Percentiles rank a stretch among this genome's conserved stretches.
These are phyloP conservation scores for Penicillium sp. DNA, from an alignment of 2,329 filamentous ascomycete species.

Conservation along the genomic window DNA sequence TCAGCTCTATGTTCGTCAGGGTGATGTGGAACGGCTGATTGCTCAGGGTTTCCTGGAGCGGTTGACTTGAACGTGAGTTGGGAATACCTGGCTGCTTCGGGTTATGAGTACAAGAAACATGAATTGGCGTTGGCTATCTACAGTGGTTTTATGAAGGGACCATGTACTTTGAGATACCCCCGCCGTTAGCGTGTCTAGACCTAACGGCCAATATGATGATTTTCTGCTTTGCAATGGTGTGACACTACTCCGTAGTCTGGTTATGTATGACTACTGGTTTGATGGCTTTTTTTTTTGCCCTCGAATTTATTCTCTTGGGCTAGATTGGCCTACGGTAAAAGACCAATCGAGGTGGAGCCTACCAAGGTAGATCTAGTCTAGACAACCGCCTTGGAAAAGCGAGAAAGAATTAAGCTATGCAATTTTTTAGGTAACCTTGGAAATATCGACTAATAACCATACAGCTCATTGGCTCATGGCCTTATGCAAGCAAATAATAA, in stretches of 20 bases:
- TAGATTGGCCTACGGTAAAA: background rate
- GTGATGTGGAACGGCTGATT: conserved; percentile 92
- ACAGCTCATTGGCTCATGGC: background rate
- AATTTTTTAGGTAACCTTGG: background rate
- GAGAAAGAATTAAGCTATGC: background rate
- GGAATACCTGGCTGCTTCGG: conserved; percentile 18
- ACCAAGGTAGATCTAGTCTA: background rate
- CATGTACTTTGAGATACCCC: conserved; percentile 20
- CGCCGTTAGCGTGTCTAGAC: conserved; percentile 3
- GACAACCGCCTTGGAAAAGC: background rate
- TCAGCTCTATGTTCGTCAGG: conserved; percentile 94
- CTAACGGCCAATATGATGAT: conserved; percentile 7
- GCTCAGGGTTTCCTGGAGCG: conserved; percentile 93
- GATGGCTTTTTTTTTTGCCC: background rate
- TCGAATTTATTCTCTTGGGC: background rate
- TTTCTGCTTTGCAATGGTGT: conserved; percentile 3
- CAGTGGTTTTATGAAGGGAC: conserved; percentile 8
- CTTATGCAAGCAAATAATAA: background rate
- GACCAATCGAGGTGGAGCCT: background rate
- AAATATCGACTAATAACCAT: background rate
- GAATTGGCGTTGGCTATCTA: conserved; percentile 7
- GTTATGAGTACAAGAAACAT: conserved; percentile 12
- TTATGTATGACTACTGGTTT: background rate
- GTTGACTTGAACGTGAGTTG: conserved; percentile 61
- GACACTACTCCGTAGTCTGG: background rate